Conservation (phyloP, 1,139 yeast genomes). For the Saccharomyces hybrid region DNA sequence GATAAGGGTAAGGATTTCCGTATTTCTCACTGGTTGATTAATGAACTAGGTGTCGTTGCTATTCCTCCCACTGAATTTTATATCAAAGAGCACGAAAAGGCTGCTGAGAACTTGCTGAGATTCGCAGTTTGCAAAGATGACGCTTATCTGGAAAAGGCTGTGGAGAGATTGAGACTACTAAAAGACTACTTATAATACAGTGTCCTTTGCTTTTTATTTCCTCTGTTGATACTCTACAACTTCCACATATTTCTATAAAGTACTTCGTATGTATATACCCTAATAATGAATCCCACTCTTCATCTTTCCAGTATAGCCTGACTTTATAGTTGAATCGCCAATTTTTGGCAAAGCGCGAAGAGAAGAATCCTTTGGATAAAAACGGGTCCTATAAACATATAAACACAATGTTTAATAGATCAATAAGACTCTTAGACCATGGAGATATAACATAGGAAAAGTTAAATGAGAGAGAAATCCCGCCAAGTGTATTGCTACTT, state of each 20-base stretch:
- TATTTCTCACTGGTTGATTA: constrained; percentile 85
- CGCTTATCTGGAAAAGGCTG: constrained; percentile 69
- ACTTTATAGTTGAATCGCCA: no score
- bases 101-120: constrained; percentile 78
- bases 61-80: constrained; percentile 95
- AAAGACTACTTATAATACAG: constrained; percentile 46
- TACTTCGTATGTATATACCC: not conserved
- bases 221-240: no score
- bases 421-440: not conserved
- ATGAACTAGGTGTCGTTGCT: constrained; percentile 87
- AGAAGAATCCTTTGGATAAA: not conserved
- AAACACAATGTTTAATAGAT: not conserved
- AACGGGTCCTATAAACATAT: not conserved
- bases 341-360: no score
- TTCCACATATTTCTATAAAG: not conserved
- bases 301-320: no score
- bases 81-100: constrained; percentile 57
- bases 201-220: no score
- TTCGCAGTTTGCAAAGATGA: constrained; percentile 97
- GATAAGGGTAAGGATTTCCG: constrained; percentile 75
- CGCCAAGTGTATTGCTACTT: constrained; percentile 43
- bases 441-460: not conserved
- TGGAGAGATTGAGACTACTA: constrained; percentile 58
- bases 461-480: not conserved
- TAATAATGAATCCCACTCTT: not conserved